Conservation (phyloP, 768 basidiomycete species). For the Panaeolus papilionaceus region DNA sequence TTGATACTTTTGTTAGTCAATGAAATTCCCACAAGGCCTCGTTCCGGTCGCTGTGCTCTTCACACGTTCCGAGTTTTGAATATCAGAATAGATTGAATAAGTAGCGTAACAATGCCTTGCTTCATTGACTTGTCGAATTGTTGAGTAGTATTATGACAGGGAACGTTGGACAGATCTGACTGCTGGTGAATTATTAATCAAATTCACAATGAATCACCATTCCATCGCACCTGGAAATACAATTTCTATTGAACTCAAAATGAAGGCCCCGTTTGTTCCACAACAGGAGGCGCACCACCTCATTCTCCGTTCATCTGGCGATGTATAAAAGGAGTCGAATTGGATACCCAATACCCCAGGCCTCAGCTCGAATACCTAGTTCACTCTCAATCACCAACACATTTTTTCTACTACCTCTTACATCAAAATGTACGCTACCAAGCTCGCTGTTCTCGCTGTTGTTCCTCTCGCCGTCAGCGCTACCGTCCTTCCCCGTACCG, state of each 20-base stretch:
- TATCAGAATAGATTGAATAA: neutral
- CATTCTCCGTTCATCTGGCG: neutral
- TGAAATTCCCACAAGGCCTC: too few relatives aligned
- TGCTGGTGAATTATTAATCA: neutral
- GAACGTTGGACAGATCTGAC: neutral
- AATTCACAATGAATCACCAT: neutral
- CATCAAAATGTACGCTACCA: neutral
- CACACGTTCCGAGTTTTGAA: neutral
- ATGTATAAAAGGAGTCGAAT: neutral
- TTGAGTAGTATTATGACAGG: neutral
- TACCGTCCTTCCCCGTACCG: slow-evolving; percentile 1
- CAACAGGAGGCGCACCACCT: neutral
- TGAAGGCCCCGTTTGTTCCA: neutral
- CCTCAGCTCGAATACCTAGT: too few relatives aligned
- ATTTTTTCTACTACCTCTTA: neutral
- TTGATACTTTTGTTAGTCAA: too few relatives aligned
- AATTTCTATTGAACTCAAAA: neutral
- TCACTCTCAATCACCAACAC: neutral
- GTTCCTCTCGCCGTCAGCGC: slow-evolving; percentile 1
- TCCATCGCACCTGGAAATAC: neutral
- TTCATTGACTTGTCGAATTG: neutral
- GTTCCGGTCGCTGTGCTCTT: neutral
- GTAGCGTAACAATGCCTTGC: neutral
- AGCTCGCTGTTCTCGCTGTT: neutral
- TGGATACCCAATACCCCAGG: too few relatives aligned